A percentile compares a stretch with the other conserved stretches of the same genome.
These are phyloP conservation scores for Sporothrix schenckii DNA, from an alignment of 2,329 filamentous ascomycete genomes.

Conservation along the genomic window DNA sequence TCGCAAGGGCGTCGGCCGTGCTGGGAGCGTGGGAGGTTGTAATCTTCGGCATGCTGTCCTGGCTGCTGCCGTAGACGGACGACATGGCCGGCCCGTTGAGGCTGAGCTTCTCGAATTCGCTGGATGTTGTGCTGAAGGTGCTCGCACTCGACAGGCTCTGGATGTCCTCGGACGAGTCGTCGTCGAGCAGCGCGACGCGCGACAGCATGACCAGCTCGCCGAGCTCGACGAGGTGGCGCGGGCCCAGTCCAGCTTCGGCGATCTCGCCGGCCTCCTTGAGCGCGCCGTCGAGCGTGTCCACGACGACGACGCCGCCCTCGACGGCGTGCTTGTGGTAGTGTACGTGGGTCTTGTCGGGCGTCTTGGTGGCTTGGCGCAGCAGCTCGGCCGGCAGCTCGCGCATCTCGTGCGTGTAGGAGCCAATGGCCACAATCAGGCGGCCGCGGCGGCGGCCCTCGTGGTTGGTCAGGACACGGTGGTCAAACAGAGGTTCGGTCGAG, in stretches of 20 bases:
- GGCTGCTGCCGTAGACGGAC: slow-evolving; percentile 26
- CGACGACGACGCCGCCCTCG: slow-evolving; percentile 68
- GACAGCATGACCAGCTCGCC: slow-evolving; percentile 75
- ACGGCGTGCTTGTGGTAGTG: slow-evolving; percentile 69
- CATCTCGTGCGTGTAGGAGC: slow-evolving; percentile 72
- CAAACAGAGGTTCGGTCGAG: slow-evolving; percentile 73
- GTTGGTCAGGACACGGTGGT: slow-evolving; percentile 70
- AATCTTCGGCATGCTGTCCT: slow-evolving; percentile 19
- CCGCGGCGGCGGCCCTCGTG: slow-evolving; percentile 71
- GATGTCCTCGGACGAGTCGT: slow-evolving; percentile 38
- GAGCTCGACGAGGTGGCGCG: slow-evolving; percentile 81
- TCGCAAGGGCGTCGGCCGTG: slow-evolving; percentile 32
- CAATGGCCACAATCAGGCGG: slow-evolving; percentile 71
- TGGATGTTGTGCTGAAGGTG: slow-evolving; percentile 21
- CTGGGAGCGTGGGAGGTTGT: slow-evolving; percentile 16
- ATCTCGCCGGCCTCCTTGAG: slow-evolving; percentile 85
- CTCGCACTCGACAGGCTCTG: slow-evolving; percentile 27
- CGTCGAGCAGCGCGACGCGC: slow-evolving; percentile 44
- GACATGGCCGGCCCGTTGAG: slow-evolving; percentile 32
- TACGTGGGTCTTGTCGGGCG: slow-evolving; percentile 54
- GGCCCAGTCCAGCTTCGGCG: slow-evolving; percentile 72
- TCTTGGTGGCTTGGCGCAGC: slow-evolving; percentile 62
- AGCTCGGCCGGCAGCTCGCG: slow-evolving; percentile 79
- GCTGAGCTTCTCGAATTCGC: slow-evolving; percentile 32
- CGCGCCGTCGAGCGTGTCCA: slow-evolving; percentile 77